Base-by-base conservation (phyloP, 164 flowering plant genomes). In the Hamamelis virginiana region DNA sequence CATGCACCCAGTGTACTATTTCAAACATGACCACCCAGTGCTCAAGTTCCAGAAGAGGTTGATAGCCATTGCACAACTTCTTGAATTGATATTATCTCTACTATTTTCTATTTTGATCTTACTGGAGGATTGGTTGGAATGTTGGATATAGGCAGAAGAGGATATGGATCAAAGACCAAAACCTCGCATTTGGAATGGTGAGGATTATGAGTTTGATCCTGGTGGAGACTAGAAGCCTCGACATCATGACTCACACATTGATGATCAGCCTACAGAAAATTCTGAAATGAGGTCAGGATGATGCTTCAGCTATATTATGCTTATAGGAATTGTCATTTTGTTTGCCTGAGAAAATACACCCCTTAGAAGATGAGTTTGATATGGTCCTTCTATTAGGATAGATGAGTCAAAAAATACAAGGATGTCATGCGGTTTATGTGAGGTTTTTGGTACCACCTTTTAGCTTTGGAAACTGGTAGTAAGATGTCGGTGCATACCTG, bases 1-100 rank as follows among this genome's bases (percentile, higher is more conserved):
- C 91, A 89, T 82, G 84, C 83, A 51, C 98, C 98, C 22, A 90
- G 97, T 75, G 91, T 89, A 56, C 95, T 81, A 48, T 91, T 94
- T 72, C 97, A 90, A 72, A 75, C 73, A 38, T 81, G 87, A 60
- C 92, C 93, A 38, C 81, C 94, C 16, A 63, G 69, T 16, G 78
- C 83, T 12, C 45, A 87, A 84, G 80, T 66, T 68, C 94, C 95
- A 4, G 95, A 87, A 60, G 89, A 85, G 93, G 98, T 91, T 71
- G 15, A 59, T 66, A 8, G 58, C 27, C 50, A 14, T 23, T 50
- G 12, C 23, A n/a, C n/a, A n/a, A 48, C 11, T 46, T 55, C 21
- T 38, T 68, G 26, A 59, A n/a, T 48, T 38, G 25, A 15, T 41
- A 19, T 19, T 50, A 5, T 28, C 18, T 18, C 55, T 38, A 5